Evolutionary conservation across 495 filamentous ascomycete species (phyloP).

Genomic region (Patellaria atrata): DNA sequence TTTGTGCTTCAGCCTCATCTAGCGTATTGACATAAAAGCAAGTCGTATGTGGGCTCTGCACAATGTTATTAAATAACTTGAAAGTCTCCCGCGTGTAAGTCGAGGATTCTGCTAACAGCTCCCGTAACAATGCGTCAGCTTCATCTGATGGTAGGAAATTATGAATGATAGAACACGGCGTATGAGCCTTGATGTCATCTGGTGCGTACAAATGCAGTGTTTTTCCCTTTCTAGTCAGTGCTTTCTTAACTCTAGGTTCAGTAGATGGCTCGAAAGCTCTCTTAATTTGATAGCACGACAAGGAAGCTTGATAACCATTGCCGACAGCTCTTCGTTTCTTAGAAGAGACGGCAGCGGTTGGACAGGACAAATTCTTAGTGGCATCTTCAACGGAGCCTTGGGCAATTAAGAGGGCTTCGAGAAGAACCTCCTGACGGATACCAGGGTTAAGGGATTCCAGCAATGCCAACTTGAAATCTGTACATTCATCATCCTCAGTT

Average conservation of each 20-base stretch:
- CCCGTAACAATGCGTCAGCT: constrained; percentile 57
- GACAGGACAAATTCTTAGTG: constrained; percentile 40
- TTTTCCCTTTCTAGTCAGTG: constrained; percentile 56
- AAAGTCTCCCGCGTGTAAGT: constrained; percentile 62
- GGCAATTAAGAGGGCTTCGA: constrained; percentile 64
- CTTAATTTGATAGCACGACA: too few relatives aligned
- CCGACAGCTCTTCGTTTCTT: not conserved
- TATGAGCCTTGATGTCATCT: constrained; percentile 59
- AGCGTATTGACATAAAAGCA: constrained; percentile 64
- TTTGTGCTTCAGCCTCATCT: constrained; percentile 47
- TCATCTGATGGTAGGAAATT: constrained; percentile 64
- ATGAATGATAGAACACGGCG: constrained; percentile 81
- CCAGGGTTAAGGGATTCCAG: constrained; percentile 60
- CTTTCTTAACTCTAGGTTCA: constrained; percentile 20
- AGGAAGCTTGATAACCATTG: too few relatives aligned
- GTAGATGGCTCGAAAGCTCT: not conserved
- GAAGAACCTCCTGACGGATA: constrained; percentile 45
- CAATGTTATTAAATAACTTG: constrained; percentile 72
- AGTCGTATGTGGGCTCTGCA: constrained; percentile 65
- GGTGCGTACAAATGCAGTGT: constrained; percentile 74
- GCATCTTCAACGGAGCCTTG: constrained; percentile 62
- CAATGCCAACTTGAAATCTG: constrained; percentile 76
- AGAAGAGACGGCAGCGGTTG: constrained; percentile 24
- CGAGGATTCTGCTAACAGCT: constrained; percentile 62
- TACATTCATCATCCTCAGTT: constrained; percentile 55